These are phyloP conservation scores for Trichomonascaceae sp. DNA, from an alignment of 1,139 yeast species.

Conservation along the genomic window DNA sequence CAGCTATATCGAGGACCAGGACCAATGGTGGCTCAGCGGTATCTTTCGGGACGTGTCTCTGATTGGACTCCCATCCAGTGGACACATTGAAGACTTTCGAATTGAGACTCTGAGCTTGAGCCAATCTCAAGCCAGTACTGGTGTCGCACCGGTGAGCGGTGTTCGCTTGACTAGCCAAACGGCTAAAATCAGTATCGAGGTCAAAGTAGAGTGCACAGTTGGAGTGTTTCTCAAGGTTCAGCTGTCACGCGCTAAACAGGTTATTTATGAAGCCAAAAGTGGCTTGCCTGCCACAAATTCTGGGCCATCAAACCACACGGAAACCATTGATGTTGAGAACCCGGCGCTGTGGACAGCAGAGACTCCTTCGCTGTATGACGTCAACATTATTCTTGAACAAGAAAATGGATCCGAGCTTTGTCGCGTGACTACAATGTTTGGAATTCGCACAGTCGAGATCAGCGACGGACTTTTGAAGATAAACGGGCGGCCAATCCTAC, in stretches of 20 bases:
- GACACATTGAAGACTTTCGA: conserved; percentile 15
- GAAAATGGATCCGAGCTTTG: conserved; percentile 9
- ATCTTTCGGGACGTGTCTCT: conserved; percentile 17
- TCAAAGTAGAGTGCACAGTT: too few species aligned
- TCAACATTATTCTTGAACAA: conserved; percentile 7
- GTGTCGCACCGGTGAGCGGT: background rate
- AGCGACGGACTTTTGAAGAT: conserved; percentile 20
- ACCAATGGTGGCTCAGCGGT: conserved; percentile 28
- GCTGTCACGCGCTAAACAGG: background rate
- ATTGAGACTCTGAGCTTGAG: conserved; percentile 5
- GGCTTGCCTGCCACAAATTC: background rate
- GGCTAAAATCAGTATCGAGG: background rate
- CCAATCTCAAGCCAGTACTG: background rate
- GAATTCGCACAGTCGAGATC: conserved; percentile 24
- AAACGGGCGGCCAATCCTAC: conserved; percentile 21
- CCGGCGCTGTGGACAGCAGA: conserved; percentile 28
- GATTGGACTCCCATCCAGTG: conserved; percentile 10
- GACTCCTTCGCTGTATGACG: conserved; percentile 22
- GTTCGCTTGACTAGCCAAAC: background rate
- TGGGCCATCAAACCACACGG: background rate
- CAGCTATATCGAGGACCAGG: conserved; percentile 28
- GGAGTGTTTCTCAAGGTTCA: too few species aligned
- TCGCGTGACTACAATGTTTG: conserved; percentile 19
- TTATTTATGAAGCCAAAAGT: background rate
- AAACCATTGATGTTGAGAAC: conserved; percentile 6